phyloP scores from a whole-genome alignment of 2,329 filamentous ascomycete genomes.

The Aureobasidium uvarum region DNA sequence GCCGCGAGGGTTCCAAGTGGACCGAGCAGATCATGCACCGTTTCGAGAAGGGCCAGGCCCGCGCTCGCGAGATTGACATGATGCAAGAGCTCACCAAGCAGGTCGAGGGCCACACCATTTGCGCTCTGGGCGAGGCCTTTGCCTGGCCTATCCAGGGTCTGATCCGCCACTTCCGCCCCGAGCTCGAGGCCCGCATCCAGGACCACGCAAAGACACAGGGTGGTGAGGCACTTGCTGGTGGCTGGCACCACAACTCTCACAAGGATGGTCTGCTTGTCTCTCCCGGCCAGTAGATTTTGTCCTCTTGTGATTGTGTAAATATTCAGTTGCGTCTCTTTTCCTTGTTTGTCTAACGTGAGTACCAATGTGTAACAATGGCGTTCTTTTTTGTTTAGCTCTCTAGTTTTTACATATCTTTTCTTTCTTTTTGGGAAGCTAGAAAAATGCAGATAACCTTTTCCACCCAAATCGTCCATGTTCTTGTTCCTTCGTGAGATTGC shows the following conservation, averaged over 20 bases:
- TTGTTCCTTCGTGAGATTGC: no score
- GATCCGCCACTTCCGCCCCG: slow-evolving; percentile 96
- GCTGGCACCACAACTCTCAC: slow-evolving; percentile 74
- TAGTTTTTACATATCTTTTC: slow-evolving; percentile 1
- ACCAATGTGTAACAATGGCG: slow-evolving; percentile 22
- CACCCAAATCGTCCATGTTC: neutral
- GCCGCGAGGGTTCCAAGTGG: slow-evolving; percentile 98
- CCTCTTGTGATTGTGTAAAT: slow-evolving; percentile 20
- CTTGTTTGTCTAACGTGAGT: slow-evolving; percentile 4
- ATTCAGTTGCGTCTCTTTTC: slow-evolving; percentile 8
- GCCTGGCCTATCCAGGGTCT: slow-evolving; percentile 98
- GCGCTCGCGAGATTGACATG: slow-evolving; percentile 96
- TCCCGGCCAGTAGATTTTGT: slow-evolving; percentile 74
- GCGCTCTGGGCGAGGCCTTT: slow-evolving; percentile 95
- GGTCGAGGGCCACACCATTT: slow-evolving; percentile 98
- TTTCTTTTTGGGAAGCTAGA: slow-evolving; percentile 14
- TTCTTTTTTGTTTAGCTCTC: slow-evolving; percentile 11
- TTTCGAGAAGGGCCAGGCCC: slow-evolving; percentile 86
- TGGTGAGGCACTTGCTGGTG: slow-evolving; percentile 75
- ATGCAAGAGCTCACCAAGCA: slow-evolving; percentile 99
- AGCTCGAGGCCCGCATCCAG: slow-evolving; percentile 87
- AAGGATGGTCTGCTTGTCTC: slow-evolving; percentile 80
- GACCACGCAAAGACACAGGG: slow-evolving; percentile 72
- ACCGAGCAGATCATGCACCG: slow-evolving; percentile 98
- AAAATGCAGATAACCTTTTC: slow-evolving; percentile 7